Percentiles rank a stretch among this genome's conserved stretches.
phyloP scores from a whole-genome alignment of 345 rosid species.

The Alliaria petiolata region DNA sequence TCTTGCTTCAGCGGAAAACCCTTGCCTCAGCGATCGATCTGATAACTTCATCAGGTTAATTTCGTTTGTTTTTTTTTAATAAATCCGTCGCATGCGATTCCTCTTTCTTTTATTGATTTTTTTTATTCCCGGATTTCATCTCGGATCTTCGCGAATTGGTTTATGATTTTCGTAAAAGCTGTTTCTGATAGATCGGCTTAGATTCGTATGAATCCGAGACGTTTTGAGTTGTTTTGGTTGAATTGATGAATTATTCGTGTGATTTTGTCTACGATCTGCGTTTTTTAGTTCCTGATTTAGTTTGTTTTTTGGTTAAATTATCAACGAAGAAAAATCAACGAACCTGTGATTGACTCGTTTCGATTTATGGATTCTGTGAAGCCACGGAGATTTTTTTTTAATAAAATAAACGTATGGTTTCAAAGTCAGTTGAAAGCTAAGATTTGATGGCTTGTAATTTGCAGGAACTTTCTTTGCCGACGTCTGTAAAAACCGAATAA shows the following conservation, averaged over 20 bases:
- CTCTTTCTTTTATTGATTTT: neutral
- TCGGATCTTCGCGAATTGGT: neutral
- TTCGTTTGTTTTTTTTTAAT: neutral
- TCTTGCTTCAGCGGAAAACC: constrained; percentile 8
- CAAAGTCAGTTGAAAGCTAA: neutral
- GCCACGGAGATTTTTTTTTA: neutral
- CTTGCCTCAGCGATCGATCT: constrained; percentile 40
- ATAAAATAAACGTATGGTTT: neutral
- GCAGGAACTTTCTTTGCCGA: constrained; percentile 19
- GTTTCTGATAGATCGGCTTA: constrained; percentile 28
- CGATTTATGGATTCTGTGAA: neutral
- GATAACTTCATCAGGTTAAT: constrained; percentile 9
- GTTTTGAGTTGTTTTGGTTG: neutral
- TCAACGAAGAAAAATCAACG: neutral
- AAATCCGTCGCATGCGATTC: neutral
- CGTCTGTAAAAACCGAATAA: constrained; percentile 6
- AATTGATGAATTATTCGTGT: neutral
- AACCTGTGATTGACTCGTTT: constrained; percentile 11
- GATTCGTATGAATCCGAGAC: constrained; percentile 20
- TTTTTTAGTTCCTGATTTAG: neutral
- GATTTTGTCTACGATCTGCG: constrained; percentile 10
- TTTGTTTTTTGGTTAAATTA: neutral
- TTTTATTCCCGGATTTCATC: neutral
- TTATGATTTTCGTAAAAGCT: neutral
- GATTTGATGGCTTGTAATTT: neutral